A percentile compares a stretch with the other conserved stretches of the same genome.
Conservation (phyloP, 1,139 yeast genomes). For the Ogataea hybrid region DNA sequence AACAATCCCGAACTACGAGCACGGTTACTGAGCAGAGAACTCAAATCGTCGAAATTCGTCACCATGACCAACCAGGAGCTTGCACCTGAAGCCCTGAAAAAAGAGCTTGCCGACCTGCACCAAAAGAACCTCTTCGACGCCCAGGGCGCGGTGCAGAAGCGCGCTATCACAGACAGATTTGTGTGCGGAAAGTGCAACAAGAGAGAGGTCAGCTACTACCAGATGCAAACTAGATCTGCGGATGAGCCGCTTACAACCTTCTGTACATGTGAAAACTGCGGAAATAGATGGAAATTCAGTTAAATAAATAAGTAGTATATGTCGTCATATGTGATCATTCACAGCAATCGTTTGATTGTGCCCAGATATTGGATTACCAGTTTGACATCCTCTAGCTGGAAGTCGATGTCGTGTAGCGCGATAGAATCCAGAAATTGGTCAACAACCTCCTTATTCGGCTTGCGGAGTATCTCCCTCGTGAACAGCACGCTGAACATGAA, state of each 20-base stretch:
- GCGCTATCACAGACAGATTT: conserved; percentile 95
- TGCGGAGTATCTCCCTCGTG: conserved; percentile 9
- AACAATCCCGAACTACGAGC: conserved; percentile 82
- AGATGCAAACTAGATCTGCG: conserved; percentile 96
- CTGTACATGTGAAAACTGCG: conserved; percentile 97
- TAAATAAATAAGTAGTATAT: conserved; percentile 26
- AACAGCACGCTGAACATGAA: conserved; percentile 10
- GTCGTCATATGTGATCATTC: neutral
- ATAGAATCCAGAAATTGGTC: conserved; percentile 14
- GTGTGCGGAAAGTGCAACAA: conserved; percentile 98
- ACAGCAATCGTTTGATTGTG: conserved; percentile 4
- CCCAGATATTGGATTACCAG: conserved; percentile 11
- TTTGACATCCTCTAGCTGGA: conserved; percentile 12
- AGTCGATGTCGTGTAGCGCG: conserved; percentile 11
- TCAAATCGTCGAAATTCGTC: conserved; percentile 63
- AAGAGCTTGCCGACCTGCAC: conserved; percentile 81
- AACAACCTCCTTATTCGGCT: conserved; percentile 11
- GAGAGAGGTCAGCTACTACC: conserved; percentile 94
- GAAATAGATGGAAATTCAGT: conserved; percentile 95
- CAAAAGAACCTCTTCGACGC: conserved; percentile 93
- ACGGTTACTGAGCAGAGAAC: conserved; percentile 62
- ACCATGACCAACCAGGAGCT: conserved; percentile 87
- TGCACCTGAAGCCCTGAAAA: conserved; percentile 88
- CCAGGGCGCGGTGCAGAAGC: conserved; percentile 95
- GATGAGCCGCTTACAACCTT: conserved; percentile 98